Evolutionary conservation across 2,329 filamentous ascomycete species (phyloP).

Genomic region (Incumbomyces lentus): DNA sequence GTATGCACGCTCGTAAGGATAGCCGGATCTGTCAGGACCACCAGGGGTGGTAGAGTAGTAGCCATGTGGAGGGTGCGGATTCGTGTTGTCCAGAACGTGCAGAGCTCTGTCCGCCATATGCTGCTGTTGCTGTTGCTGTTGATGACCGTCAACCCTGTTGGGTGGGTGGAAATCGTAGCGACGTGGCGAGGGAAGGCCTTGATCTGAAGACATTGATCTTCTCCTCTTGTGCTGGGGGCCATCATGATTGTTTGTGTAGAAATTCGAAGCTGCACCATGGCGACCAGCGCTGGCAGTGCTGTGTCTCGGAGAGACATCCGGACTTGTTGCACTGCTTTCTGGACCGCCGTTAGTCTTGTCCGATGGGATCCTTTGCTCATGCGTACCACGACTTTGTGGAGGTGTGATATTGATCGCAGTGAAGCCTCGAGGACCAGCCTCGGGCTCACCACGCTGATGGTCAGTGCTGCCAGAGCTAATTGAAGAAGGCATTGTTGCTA

Average conservation of each 20-base stretch:
- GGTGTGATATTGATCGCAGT: constrained; percentile 6
- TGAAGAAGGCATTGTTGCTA: constrained; percentile 8
- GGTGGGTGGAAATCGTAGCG: constrained; percentile 8
- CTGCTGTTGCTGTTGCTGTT: constrained; percentile 11
- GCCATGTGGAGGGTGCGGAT: constrained; percentile 7
- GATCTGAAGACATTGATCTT: constrained; percentile 2
- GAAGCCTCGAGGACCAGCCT: constrained; percentile 7
- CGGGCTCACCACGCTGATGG: constrained; percentile 3
- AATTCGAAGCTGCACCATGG: neutral
- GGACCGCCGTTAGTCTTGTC: constrained; percentile 7
- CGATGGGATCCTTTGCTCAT: constrained; percentile 1
- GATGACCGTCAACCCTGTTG: neutral
- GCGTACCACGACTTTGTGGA: constrained; percentile 7
- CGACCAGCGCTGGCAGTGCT: constrained; percentile 4
- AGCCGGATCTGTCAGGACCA: constrained; percentile 7
- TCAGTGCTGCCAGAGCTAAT: constrained; percentile 6
- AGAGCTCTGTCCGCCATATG: constrained; percentile 20
- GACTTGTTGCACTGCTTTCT: constrained; percentile 9
- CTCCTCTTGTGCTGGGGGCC: neutral
- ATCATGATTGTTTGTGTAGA: constrained; percentile 3
- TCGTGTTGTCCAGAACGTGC: constrained; percentile 12
- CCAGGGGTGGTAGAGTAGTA: constrained; percentile 10
- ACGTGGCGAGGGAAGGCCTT: constrained; percentile 1
- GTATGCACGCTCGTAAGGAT: constrained; percentile 10
- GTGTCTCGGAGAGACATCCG: constrained; percentile 5